Conservation (phyloP, 1,284 basidiomycete genomes). For the Vanrija sp. region DNA sequence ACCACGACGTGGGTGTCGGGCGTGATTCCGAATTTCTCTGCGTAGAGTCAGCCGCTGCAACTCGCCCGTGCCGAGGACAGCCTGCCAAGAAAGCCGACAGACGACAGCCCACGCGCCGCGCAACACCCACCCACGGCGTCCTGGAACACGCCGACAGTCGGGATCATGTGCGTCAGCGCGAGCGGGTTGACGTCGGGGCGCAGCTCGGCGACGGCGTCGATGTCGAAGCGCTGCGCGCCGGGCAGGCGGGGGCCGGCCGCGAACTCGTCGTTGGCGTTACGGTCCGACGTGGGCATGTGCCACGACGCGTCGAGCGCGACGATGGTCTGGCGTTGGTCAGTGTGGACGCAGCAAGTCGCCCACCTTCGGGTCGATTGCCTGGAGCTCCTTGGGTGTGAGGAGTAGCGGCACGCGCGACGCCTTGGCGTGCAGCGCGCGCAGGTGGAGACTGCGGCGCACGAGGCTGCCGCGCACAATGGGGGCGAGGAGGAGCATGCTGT, state of each 20-base stretch:
- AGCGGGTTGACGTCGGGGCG: slow-evolving; percentile 57
- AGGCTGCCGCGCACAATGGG: background rate
- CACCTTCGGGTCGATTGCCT: slow-evolving; percentile 20
- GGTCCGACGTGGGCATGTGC: slow-evolving; percentile 49
- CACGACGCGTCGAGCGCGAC: slow-evolving; percentile 46
- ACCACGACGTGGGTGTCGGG: slow-evolving; percentile 76
- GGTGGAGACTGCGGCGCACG: too few species aligned
- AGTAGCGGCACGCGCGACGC: slow-evolving; percentile 29
- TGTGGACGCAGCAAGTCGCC: background rate
- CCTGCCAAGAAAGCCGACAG: too few species aligned
- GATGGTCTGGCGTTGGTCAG: slow-evolving; percentile 4
- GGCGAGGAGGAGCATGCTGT: background rate
- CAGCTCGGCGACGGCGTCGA: slow-evolving; percentile 60
- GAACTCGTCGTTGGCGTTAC: slow-evolving; percentile 42
- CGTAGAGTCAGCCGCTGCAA: slow-evolving; percentile 3
- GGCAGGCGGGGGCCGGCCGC: slow-evolving; percentile 59
- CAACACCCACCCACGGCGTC: slow-evolving; percentile 65
- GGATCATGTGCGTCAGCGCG: slow-evolving; percentile 92
- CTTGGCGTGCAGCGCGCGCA: too few species aligned
- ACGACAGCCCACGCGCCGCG: background rate
- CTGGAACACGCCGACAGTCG: slow-evolving; percentile 66
- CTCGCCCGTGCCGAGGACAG: slow-evolving; percentile 7
- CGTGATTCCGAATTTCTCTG: slow-evolving; percentile 70
- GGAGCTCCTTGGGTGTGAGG: slow-evolving; percentile 33
- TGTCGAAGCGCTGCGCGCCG: slow-evolving; percentile 70